Conservation (phyloP, 352 stramenopile genomes). For the Pythium diclinum region DNA sequence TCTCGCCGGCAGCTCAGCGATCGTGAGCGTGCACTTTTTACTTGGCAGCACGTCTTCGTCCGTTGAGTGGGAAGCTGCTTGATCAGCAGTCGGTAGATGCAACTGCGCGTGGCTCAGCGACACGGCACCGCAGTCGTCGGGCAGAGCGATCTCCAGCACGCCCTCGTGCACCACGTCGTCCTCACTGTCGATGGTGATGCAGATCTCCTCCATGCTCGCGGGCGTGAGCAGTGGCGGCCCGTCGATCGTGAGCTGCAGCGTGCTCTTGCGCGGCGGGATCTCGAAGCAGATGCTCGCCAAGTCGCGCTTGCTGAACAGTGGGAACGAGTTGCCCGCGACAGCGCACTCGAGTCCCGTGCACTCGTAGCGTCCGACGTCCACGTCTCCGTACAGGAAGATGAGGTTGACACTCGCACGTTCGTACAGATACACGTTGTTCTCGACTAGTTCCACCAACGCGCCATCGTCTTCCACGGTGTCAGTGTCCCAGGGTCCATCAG, state of each 20-base stretch:
- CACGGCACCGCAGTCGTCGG: conserved; percentile 16
- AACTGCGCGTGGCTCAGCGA: conserved; percentile 15
- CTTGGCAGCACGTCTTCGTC: neutral
- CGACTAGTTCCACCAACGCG: conserved; percentile 38
- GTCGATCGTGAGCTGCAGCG: conserved; percentile 41
- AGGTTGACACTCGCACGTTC: conserved; percentile 52
- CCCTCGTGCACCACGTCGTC: conserved; percentile 46
- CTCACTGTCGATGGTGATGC: conserved; percentile 42
- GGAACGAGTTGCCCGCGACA: conserved; percentile 51
- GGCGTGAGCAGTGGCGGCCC: conserved; percentile 53
- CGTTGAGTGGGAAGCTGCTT: neutral
- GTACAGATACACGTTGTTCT: conserved; percentile 57
- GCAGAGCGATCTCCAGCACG: conserved; percentile 44
- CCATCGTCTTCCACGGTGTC: neutral
- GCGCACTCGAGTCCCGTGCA: conserved; percentile 58
- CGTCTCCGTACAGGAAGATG: conserved; percentile 42
- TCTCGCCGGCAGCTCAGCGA: conserved; percentile 9
- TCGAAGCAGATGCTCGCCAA: conserved; percentile 40
- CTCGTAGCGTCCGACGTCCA: conserved; percentile 48
- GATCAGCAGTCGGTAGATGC: conserved; percentile 12
- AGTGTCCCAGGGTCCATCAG: neutral
- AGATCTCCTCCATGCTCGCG: conserved; percentile 38
- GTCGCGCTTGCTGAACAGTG: conserved; percentile 33
- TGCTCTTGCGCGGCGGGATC: conserved; percentile 53
- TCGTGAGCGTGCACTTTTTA: conserved; percentile 14